phyloP scores from a whole-genome alignment of 2,329 filamentous ascomycete species.

The Salinomyces thailandicus region DNA sequence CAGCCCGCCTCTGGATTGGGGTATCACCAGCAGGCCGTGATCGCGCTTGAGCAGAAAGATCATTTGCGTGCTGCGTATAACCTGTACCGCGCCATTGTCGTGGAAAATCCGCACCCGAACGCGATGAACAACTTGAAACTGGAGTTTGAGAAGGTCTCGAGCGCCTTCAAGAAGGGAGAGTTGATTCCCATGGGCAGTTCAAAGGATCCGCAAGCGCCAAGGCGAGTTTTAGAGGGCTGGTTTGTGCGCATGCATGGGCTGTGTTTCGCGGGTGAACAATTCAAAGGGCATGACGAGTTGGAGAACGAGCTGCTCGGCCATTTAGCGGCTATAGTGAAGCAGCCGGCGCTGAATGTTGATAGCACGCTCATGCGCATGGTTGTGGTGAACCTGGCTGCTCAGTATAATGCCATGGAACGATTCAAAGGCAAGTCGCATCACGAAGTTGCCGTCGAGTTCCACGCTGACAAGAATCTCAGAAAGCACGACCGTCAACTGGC shows the following conservation, averaged over 20 bases:
- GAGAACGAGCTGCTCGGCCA: constrained; percentile 78
- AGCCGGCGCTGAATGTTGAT: constrained; percentile 45
- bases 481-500: constrained; percentile 21
- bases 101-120: constrained; percentile 62
- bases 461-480: constrained; percentile 3
- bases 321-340: constrained; percentile 61
- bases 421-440: constrained; percentile 41
- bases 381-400: constrained; percentile 76
- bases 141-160: constrained; percentile 60
- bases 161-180: constrained; percentile 47
- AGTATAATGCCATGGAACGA: constrained; percentile 56
- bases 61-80: constrained; percentile 82
- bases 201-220: constrained; percentile 41
- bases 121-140: constrained; percentile 67
- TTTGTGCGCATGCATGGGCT: constrained; percentile 79
- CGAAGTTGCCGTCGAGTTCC: not conserved
- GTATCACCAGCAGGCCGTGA: constrained; percentile 83
- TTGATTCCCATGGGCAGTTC: constrained; percentile 33
- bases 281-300: constrained; percentile 65
- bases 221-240: constrained; percentile 62
- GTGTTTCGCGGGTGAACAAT: constrained; percentile 67
- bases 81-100: constrained; percentile 71
- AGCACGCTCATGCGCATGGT: constrained; percentile 65
- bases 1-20: constrained; percentile 69
- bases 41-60: constrained; percentile 65